Evolutionary conservation across 1,139 yeast genomes (phyloP), one percentile per base, ranked within the genome.

Genomic region (Yamadazyma triangularis): DNA sequence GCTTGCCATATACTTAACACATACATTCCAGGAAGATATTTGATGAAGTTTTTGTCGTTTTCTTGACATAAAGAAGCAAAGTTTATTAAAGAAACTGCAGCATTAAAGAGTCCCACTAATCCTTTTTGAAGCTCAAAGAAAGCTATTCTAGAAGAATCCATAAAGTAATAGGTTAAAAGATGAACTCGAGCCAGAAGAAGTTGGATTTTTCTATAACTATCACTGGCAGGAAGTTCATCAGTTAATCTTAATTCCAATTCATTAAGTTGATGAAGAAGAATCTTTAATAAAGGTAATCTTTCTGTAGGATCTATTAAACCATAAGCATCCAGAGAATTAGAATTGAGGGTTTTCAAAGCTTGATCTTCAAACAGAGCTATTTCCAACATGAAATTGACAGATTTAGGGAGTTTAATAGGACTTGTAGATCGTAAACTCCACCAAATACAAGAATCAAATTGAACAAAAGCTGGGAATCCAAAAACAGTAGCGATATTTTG

Each of bases 391-490:
- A 79, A 86, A 33, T 73, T 69, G 27, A 89, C 67, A 7, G 78
- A 62, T 21, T 60, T 56, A 1, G 95, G 88, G 13, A 87, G 60
- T n/a, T 60, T 62, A 21, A 61, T 50, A 53, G 55, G 29, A 44
- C 63, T 39, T 20, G 45, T 52, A 26, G 69, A 68, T 39, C 70
- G 56, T 35, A 70, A 68, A 20, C 73, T 68, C 13, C 73, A 69
- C 52, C 82, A 65, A 4, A 82, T 74, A 0, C 89, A 73, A 12
- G 85, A 73, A 51, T 86, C 95, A 51, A 88, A 86, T 38, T 80
- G 86, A 2, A 85, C 88, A 55, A 88, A 87, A 0, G 95, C 87
- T 0, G 97, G 97, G 50, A 84, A 88, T 13, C 98, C 98, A 58
- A 88, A 88, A 8, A 94, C 83, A 1, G 95, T 79, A 2, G 96